A percentile compares a stretch with the other conserved stretches of the same genome.
phyloP scores from a whole-genome alignment of 192 early-diverging fungal genomes.

The Coemansia umbellata region DNA sequence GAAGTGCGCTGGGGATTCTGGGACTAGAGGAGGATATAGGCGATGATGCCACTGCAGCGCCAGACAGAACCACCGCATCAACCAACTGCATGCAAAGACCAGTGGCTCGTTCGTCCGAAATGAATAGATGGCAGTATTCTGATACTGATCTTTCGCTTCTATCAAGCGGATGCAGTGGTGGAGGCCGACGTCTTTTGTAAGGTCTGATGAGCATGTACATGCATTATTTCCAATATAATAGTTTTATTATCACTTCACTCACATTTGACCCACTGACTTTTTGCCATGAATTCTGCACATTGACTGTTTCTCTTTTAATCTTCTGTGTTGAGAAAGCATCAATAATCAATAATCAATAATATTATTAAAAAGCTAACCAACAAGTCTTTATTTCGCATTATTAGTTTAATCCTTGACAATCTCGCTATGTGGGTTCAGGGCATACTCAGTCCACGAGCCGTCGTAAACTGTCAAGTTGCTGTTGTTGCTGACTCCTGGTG shows the following conservation, averaged over 20 bases:
- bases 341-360: neutral
- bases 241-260: too few species aligned
- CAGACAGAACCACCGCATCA: neutral
- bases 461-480: constrained; percentile 73
- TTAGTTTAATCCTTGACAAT: constrained; percentile 55
- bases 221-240: too few species aligned
- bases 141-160: constrained; percentile 35
- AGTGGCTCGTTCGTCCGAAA: constrained; percentile 2
- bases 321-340: too few species aligned
- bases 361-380: too few species aligned
- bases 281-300: too few species aligned
- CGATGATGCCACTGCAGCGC: neutral
- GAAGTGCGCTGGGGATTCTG: neutral
- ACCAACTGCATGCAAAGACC: constrained; percentile 2
- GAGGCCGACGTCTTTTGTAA: constrained; percentile 19
- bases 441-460: constrained; percentile 91
- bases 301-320: neutral
- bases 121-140: constrained; percentile 33
- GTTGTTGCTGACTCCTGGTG: constrained; percentile 56
- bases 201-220: too few species aligned
- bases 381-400: neutral
- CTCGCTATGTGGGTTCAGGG: constrained; percentile 60
- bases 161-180: constrained; percentile 27
- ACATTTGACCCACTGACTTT: too few species aligned
- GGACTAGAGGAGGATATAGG: neutral